These are phyloP conservation scores for Coriaria nepalensis DNA, from an alignment of 306 rosid species.

Conservation along the genomic window DNA sequence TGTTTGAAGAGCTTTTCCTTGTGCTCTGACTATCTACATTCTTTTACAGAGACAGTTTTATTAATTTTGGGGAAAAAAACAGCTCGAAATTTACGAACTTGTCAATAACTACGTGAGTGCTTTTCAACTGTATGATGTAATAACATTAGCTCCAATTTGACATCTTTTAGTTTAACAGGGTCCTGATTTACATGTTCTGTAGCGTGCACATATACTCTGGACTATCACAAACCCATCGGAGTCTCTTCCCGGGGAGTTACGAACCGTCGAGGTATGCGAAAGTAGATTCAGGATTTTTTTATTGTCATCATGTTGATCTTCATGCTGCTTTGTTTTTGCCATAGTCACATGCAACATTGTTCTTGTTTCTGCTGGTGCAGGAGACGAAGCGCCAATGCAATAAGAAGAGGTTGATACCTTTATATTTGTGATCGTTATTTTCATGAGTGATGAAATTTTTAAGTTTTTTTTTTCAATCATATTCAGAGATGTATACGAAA, in stretches of 20 bases:
- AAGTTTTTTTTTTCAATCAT: slow-evolving; percentile 27
- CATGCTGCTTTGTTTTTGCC: background rate
- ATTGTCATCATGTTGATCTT: background rate
- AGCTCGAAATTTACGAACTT: too few species aligned
- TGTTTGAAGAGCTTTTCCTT: background rate
- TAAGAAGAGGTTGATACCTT: slow-evolving; percentile 49
- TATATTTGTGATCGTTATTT: slow-evolving; percentile 12
- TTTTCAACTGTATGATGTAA: too few species aligned
- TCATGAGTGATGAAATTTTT: slow-evolving; percentile 4
- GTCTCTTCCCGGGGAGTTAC: slow-evolving; percentile 72
- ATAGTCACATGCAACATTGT: background rate
- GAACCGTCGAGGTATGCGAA: slow-evolving; percentile 73
- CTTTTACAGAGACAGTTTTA: too few species aligned
- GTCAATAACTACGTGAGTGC: too few species aligned
- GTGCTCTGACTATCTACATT: slow-evolving; percentile 8
- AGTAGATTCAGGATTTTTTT: slow-evolving; percentile 1
- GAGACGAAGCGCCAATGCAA: slow-evolving; percentile 88
- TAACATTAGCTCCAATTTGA: too few species aligned
- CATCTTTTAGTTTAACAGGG: too few species aligned
- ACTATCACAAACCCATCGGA: slow-evolving; percentile 80
- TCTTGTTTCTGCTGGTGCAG: slow-evolving; percentile 30
- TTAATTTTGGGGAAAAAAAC: too few species aligned
- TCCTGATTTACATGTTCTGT: too few species aligned
- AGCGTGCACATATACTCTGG: slow-evolving; percentile 57
- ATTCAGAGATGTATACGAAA: slow-evolving; percentile 65